These are phyloP conservation scores for Sarocladium kiliense DNA, from an alignment of 2,329 filamentous ascomycete species.

Conservation along the genomic window DNA sequence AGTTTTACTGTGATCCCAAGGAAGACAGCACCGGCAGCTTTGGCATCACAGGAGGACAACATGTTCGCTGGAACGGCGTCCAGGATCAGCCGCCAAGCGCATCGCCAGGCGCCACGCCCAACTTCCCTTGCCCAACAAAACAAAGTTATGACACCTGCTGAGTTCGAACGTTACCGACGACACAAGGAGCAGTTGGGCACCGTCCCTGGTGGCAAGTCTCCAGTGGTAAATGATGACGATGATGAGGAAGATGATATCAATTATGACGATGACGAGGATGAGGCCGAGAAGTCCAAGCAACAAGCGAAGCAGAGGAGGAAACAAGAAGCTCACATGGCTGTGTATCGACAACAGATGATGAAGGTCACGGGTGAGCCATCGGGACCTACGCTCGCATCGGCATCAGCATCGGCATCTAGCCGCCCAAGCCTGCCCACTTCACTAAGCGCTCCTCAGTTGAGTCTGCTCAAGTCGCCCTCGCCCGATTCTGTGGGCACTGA, in stretches of 20 bases:
- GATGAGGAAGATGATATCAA: slow-evolving; percentile 60
- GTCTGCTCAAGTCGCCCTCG: slow-evolving; percentile 29
- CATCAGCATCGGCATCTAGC: slow-evolving; percentile 21
- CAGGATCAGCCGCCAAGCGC: neutral
- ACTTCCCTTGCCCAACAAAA: slow-evolving; percentile 41
- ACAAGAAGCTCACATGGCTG: slow-evolving; percentile 84
- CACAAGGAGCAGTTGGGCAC: slow-evolving; percentile 61
- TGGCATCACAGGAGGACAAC: slow-evolving; percentile 35
- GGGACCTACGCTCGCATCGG: slow-evolving; percentile 20
- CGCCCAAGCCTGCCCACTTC: slow-evolving; percentile 53
- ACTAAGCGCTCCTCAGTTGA: slow-evolving; percentile 58
- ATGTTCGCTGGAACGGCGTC: slow-evolving; percentile 41
- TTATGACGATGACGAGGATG: slow-evolving; percentile 73
- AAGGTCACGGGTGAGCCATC: slow-evolving; percentile 74
- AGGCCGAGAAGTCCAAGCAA: slow-evolving; percentile 68
- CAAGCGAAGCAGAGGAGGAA: slow-evolving; percentile 73
- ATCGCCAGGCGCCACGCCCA: slow-evolving; percentile 28
- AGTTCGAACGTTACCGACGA: slow-evolving; percentile 77
- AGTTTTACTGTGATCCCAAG: slow-evolving; percentile 9
- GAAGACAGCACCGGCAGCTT: slow-evolving; percentile 12
- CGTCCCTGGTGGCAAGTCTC: slow-evolving; percentile 22
- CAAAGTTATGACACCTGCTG: slow-evolving; percentile 85
- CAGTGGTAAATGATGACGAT: slow-evolving; percentile 40
- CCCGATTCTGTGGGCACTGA: slow-evolving; percentile 49
- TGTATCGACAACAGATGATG: slow-evolving; percentile 95